Evolutionary conservation across 805 yeast species (phyloP).

Genomic region (Metschnikowia gruessii): DNA sequence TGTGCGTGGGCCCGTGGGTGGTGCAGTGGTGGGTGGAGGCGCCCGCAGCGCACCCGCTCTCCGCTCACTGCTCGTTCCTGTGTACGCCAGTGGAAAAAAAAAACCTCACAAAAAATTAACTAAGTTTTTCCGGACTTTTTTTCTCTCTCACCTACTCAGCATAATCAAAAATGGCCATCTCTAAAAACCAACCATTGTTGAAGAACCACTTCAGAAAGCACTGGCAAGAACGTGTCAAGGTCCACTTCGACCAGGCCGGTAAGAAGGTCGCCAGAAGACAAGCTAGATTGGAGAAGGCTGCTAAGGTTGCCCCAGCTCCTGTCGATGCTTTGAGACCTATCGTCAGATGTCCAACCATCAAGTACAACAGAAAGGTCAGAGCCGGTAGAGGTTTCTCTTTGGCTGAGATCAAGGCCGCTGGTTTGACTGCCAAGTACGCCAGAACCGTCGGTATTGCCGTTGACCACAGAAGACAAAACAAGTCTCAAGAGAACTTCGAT

Average conservation of each 20-base stretch:
- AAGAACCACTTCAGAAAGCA: conserved; percentile 99
- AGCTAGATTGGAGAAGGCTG: conserved; percentile 92
- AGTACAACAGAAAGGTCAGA: conserved; percentile 99
- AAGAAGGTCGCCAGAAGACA: conserved; percentile 96
- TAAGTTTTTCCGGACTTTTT: conserved; percentile 1
- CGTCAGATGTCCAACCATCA: conserved; percentile 98
- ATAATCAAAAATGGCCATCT: conserved; percentile 66
- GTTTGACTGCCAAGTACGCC: conserved; percentile 86
- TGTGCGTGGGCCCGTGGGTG: too few relatives aligned
- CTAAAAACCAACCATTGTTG: conserved; percentile 98
- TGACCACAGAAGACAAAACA: conserved; percentile 99
- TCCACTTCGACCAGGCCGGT: conserved; percentile 99
- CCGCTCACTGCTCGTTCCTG: neutral
- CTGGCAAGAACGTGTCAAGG: conserved; percentile 99
- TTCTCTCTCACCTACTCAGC: conserved; percentile 1
- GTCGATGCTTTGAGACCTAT: conserved; percentile 94
- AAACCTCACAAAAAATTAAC: conserved; percentile 4
- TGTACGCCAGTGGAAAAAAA: conserved; percentile 4
- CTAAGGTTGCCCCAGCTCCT: conserved; percentile 96
- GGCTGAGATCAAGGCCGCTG: conserved; percentile 98
- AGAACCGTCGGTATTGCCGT: conserved; percentile 98
- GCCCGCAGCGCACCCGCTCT: too few relatives aligned
- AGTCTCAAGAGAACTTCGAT: conserved; percentile 92
- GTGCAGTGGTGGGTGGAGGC: too few relatives aligned
- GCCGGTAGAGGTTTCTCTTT: conserved; percentile 99